Conservation (phyloP, 129 eudicot genomes). For the Deinandra increscens region DNA sequence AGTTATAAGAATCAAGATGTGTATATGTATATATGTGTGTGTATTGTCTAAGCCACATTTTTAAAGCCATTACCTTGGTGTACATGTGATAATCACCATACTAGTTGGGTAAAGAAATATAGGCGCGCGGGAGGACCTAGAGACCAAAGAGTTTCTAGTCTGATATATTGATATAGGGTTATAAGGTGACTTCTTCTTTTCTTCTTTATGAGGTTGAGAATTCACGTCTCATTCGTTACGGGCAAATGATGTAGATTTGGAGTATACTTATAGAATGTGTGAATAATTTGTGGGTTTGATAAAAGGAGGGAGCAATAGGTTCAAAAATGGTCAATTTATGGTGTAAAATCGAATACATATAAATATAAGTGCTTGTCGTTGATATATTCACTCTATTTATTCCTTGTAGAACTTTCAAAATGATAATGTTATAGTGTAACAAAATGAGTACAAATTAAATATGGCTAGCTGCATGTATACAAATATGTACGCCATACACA, state of each 20-base stretch:
- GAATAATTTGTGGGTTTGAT: too few species aligned
- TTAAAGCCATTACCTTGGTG: background rate
- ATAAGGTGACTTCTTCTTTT: too few species aligned
- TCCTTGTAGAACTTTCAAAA: background rate
- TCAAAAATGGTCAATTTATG: background rate
- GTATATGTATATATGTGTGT: constrained; percentile 7
- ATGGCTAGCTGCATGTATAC: background rate
- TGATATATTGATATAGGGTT: too few species aligned
- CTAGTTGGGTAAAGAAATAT: too few species aligned
- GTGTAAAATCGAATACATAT: background rate
- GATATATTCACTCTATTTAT: background rate
- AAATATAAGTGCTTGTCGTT: background rate
- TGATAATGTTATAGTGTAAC: background rate
- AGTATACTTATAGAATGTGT: too few species aligned
- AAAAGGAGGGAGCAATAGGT: constrained; percentile 11
- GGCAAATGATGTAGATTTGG: too few species aligned
- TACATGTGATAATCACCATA: constrained; percentile 18
- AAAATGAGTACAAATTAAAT: background rate
- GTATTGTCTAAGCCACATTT: background rate
- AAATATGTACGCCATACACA: background rate
- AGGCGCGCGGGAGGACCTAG: too few species aligned
- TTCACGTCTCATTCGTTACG: too few species aligned
- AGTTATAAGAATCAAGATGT: constrained; percentile 4
- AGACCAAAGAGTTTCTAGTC: too few species aligned
- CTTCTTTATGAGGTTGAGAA: too few species aligned